Percentiles rank a stretch among this genome's conserved stretches.
Evolutionary conservation across 441 rosid species (phyloP).

Genomic region (Gossypium lobatum): DNA sequence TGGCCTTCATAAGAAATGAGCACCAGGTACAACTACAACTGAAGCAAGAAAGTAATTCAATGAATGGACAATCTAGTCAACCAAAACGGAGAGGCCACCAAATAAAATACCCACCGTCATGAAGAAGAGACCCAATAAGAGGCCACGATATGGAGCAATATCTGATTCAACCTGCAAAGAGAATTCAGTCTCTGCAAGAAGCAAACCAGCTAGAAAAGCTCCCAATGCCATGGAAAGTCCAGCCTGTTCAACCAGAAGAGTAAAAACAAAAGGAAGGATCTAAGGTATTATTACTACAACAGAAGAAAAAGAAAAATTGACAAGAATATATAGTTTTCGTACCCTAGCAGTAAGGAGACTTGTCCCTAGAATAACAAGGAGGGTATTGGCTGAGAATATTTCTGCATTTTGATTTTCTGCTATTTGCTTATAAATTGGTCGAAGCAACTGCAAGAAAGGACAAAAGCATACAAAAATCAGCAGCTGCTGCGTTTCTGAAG

Average conservation of each 20-base stretch:
- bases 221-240: conserved; percentile 99
- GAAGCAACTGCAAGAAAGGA: conserved; percentile 71
- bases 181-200: conserved; percentile 99
- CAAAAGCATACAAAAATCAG: conserved; percentile 13
- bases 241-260: conserved; percentile 55
- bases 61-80: background rate
- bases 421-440: conserved; percentile 95
- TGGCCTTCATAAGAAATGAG: background rate
- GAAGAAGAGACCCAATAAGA: conserved; percentile 94
- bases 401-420: conserved; percentile 98
- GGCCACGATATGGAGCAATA: conserved; percentile 99
- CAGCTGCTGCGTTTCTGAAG: background rate
- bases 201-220: conserved; percentile 97
- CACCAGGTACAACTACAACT: background rate
- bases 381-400: conserved; percentile 97
- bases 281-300: conserved; percentile 13
- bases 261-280: background rate
- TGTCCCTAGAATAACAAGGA: conserved; percentile 93
- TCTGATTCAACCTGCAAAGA: conserved; percentile 99
- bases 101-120: conserved; percentile 71
- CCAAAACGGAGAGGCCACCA: conserved; percentile 1
- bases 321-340: conserved; percentile 24
- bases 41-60: background rate
- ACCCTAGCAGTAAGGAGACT: conserved; percentile 99
- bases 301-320: background rate